These are phyloP conservation scores for Thermoascus crustaceus DNA, from an alignment of 2,329 filamentous ascomycete genomes.

Conservation along the genomic window DNA sequence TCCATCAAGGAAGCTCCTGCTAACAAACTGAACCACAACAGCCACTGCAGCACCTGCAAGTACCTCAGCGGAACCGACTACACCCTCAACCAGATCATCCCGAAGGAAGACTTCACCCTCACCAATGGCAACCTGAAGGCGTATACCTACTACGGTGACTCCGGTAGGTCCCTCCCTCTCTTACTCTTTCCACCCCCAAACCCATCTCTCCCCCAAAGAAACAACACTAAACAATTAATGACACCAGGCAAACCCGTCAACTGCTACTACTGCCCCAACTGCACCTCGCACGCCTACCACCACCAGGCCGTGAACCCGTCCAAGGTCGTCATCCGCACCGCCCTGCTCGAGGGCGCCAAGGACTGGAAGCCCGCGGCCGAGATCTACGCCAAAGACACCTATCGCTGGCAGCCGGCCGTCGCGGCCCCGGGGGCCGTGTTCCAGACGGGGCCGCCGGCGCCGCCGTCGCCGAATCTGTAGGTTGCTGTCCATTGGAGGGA, in stretches of 20 bases:
- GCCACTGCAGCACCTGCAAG: slow-evolving; percentile 53
- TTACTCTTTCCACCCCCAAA: too few relatives aligned
- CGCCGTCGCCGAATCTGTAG: slow-evolving; percentile 16
- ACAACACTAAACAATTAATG: too few relatives aligned
- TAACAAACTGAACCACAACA: too few relatives aligned
- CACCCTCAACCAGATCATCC: slow-evolving; percentile 49
- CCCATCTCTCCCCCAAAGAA: too few relatives aligned
- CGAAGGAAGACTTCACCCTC: slow-evolving; percentile 42
- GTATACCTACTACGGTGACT: slow-evolving; percentile 51
- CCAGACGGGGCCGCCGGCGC: slow-evolving; percentile 38
- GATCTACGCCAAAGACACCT: slow-evolving; percentile 47
- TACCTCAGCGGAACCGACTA: slow-evolving; percentile 42
- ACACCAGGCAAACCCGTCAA: slow-evolving; percentile 48
- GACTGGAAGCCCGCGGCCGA: slow-evolving; percentile 45
- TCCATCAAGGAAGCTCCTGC: too few relatives aligned
- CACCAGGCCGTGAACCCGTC: slow-evolving; percentile 45
- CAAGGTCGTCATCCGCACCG: slow-evolving; percentile 46
- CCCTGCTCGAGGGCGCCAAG: slow-evolving; percentile 39
- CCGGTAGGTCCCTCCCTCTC: too few relatives aligned
- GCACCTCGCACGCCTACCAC: slow-evolving; percentile 49
- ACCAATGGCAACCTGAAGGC: slow-evolving; percentile 43
- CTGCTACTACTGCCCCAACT: slow-evolving; percentile 52
- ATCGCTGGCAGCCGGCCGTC: slow-evolving; percentile 46
- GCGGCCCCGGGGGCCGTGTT: slow-evolving; percentile 32
- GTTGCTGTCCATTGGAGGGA: too few relatives aligned